Evolutionary conservation across 2,329 filamentous ascomycete genomes (phyloP), one percentile per base, ranked within the genome.

Genomic region (Phaeosphaeriaceae sp.): DNA sequence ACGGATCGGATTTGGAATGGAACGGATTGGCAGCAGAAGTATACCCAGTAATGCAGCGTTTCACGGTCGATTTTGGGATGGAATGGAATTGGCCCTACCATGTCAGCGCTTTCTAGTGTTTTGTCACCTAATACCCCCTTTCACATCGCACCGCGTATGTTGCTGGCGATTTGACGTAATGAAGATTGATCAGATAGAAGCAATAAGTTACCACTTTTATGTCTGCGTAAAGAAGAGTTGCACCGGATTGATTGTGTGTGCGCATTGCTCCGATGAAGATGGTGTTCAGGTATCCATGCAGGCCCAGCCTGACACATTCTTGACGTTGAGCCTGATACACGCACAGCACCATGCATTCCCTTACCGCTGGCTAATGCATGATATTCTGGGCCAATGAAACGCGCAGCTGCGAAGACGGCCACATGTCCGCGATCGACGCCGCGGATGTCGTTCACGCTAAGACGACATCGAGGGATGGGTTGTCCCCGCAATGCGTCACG

Each of bases 31-130:
- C 58, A 64, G 66, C 58, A 70, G 61, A 66, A 66, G 70, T 73
- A 74, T 74, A 74, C 71, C 71, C 71, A 47, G 71, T 73, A 70
- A 74, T 72, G 70, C 71, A 71, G 71, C 69, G 63, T 64, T 63
- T 65, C 56, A 65, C 54, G 60, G 56, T 63, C 60, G 58, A 48
- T 44, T 57, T 52, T 47, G 45, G 49, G 42, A 27, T 42, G 19
- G 33, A 50, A 27, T 31, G 25, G 46, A 36, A 49, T 53, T 27
- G 21, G 41, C 5, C 48, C 40, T 9, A 44, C 41, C 45, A 54
- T 42, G 52, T 54, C 52, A 54, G 46, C 52, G 33, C 41, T 54
- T 25, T 27, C 25, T 57, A 61, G 55, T 58, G 40, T 56, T 54
- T 57, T 58, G 48, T 50, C 53, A 54, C 58, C 50, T 61, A 58